Evolutionary conservation across 345 rosid genomes (phyloP).

Genomic region (Salix dunnii): DNA sequence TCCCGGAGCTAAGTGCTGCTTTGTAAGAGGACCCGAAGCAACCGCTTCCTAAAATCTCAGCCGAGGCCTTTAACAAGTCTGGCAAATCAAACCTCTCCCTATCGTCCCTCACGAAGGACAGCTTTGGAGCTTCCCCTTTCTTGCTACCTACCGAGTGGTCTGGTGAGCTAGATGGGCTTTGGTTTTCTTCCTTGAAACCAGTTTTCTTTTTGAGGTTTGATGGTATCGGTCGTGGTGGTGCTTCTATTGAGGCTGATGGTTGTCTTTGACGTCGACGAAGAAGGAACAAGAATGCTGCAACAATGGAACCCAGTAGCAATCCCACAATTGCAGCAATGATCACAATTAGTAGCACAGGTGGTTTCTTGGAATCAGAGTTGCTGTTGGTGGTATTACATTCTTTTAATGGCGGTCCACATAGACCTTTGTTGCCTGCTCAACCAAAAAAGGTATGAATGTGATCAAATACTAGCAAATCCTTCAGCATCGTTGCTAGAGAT

Average conservation of each 20-base stretch:
- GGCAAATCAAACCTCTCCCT: slow-evolving; percentile 66
- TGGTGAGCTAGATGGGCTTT: slow-evolving; percentile 18
- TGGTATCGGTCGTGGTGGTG: slow-evolving; percentile 27
- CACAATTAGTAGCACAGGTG: slow-evolving; percentile 14
- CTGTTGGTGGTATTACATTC: not conserved
- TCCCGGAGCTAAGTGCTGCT: slow-evolving; percentile 46
- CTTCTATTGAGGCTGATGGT: slow-evolving; percentile 29
- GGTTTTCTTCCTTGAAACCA: slow-evolving; percentile 29
- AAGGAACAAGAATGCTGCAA: slow-evolving; percentile 15
- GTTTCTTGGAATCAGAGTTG: not conserved
- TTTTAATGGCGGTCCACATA: slow-evolving; percentile 62
- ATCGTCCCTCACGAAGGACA: slow-evolving; percentile 66
- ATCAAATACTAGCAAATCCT: not conserved
- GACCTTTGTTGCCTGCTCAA: slow-evolving; percentile 57
- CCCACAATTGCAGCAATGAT: slow-evolving; percentile 25
- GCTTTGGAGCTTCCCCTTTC: slow-evolving; percentile 37
- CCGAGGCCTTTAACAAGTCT: slow-evolving; percentile 77
- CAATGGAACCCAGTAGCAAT: slow-evolving; percentile 9
- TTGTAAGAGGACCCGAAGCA: slow-evolving; percentile 81
- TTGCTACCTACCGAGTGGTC: slow-evolving; percentile 20
- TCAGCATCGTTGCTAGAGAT: not conserved
- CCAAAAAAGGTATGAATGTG: not conserved
- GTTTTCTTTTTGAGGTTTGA: slow-evolving; percentile 44
- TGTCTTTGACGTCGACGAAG: slow-evolving; percentile 13
- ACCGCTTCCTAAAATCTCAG: slow-evolving; percentile 86